Conservation (phyloP, 257 asterid species). For the Salvia miltiorrhiza region DNA sequence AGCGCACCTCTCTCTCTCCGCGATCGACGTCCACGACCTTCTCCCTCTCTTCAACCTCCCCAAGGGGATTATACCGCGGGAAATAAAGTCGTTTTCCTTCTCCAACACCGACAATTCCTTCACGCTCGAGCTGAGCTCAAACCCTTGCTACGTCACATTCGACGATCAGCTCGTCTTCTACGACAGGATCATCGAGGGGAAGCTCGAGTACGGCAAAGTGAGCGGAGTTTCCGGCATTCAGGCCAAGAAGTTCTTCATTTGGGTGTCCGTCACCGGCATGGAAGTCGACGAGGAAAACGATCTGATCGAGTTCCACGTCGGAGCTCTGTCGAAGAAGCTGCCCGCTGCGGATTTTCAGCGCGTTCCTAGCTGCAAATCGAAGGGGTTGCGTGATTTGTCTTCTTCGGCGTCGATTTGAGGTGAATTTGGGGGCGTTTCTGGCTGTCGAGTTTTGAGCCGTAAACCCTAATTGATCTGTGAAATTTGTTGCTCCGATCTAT, state of each 20-base stretch:
- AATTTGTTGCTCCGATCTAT: background rate
- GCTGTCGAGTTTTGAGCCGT: background rate
- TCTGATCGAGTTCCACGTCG: conserved; percentile 57
- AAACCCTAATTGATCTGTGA: background rate
- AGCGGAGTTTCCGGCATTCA: conserved; percentile 66
- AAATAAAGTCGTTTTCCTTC: conserved; percentile 39
- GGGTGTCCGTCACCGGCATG: conserved; percentile 66
- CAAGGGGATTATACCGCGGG: conserved; percentile 43
- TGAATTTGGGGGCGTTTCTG: conserved; percentile 20
- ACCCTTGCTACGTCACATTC: conserved; percentile 62
- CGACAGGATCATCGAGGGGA: conserved; percentile 49
- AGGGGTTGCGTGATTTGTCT: conserved; percentile 25
- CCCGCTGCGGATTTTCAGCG: conserved; percentile 51
- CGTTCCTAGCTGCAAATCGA: conserved; percentile 44
- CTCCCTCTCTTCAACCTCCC: conserved; percentile 47
- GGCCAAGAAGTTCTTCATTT: conserved; percentile 56
- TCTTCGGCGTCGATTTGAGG: conserved; percentile 39
- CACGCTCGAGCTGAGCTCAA: conserved; percentile 36
- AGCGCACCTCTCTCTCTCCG: conserved; percentile 21
- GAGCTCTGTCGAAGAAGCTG: conserved; percentile 44
- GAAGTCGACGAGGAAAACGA: conserved; percentile 40
- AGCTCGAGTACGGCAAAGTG: conserved; percentile 50
- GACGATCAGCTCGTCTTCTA: conserved; percentile 52
- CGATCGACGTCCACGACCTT: conserved; percentile 38
- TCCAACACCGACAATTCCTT: conserved; percentile 37